phyloP scores from a whole-genome alignment of 805 yeast genomes.

The Ogataea nakhonphanomensis region DNA sequence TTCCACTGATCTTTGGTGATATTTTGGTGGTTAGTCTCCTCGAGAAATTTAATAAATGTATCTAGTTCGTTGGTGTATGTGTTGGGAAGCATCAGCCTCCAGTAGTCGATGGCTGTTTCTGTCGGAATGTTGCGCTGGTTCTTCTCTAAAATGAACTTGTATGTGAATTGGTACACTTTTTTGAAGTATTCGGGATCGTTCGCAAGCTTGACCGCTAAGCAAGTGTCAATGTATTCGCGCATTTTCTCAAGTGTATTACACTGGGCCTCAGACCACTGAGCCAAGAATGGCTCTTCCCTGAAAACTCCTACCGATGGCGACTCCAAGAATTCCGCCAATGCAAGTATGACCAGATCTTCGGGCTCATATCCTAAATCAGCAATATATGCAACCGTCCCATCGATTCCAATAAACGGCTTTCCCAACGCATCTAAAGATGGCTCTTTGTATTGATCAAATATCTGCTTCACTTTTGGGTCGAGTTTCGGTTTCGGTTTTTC shows the following conservation, averaged over 20 bases:
- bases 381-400: conserved; percentile 71
- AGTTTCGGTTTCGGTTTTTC: conserved; percentile 2
- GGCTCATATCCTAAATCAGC: conserved; percentile 65
- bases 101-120: conserved; percentile 69
- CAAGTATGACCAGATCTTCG: conserved; percentile 70
- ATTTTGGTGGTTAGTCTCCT: conserved; percentile 38
- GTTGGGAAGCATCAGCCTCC: conserved; percentile 60
- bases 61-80: conserved; percentile 32
- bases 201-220: conserved; percentile 33
- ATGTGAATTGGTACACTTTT: conserved; percentile 67
- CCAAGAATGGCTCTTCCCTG: conserved; percentile 44
- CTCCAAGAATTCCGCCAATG: conserved; percentile 64
- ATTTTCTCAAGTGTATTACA: conserved; percentile 41
- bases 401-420: conserved; percentile 53
- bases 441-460: conserved; percentile 36
- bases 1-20: conserved; percentile 80
- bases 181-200: conserved; percentile 44
- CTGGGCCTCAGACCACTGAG: conserved; percentile 50
- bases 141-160: conserved; percentile 58
- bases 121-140: conserved; percentile 53
- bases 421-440: conserved; percentile 25
- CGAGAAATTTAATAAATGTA: conserved; percentile 59
- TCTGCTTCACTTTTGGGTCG: conserved; percentile 21
- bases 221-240: conserved; percentile 36
- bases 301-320: conserved; percentile 69